Conservation (phyloP, 148 eudicot species). For the Gaultheria prostrata region DNA sequence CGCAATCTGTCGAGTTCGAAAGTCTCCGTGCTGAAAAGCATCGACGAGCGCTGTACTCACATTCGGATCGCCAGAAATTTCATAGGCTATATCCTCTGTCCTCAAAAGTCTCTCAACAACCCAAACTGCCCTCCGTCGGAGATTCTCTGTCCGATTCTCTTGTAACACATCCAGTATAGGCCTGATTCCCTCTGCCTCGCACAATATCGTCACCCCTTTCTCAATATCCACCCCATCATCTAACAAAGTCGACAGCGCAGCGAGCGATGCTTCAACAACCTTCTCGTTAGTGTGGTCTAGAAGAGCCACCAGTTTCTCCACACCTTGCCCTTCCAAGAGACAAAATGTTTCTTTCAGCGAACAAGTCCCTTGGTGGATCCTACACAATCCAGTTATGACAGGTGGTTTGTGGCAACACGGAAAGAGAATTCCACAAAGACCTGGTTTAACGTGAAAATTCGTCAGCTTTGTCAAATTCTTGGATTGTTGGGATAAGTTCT, state of each 20-base stretch:
- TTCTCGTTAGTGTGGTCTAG: conserved; percentile 75
- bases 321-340: conserved; percentile 69
- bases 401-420: conserved; percentile 65
- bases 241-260: conserved; percentile 75
- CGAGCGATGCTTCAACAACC: conserved; percentile 83
- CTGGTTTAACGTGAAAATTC: conserved; percentile 41
- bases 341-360: conserved; percentile 67
- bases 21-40: conserved; percentile 82
- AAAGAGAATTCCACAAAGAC: conserved; percentile 50
- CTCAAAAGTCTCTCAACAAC: conserved; percentile 75
- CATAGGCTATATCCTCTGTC: conserved; percentile 55
- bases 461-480: conserved; percentile 54
- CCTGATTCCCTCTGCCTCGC: conserved; percentile 55
- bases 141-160: conserved; percentile 73
- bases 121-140: conserved; percentile 78
- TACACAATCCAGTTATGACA: conserved; percentile 55
- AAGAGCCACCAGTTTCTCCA: conserved; percentile 65
- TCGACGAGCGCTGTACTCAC: conserved; percentile 81
- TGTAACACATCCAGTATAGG: conserved; percentile 68
- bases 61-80: conserved; percentile 63
- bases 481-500: conserved; percentile 69
- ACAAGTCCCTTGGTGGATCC: conserved; percentile 70
- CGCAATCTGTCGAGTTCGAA: conserved; percentile 78
- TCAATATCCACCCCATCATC: conserved; percentile 77
- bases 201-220: conserved; percentile 51